phyloP scores from a whole-genome alignment of 441 rosid species.

The Pelargonium australe region DNA sequence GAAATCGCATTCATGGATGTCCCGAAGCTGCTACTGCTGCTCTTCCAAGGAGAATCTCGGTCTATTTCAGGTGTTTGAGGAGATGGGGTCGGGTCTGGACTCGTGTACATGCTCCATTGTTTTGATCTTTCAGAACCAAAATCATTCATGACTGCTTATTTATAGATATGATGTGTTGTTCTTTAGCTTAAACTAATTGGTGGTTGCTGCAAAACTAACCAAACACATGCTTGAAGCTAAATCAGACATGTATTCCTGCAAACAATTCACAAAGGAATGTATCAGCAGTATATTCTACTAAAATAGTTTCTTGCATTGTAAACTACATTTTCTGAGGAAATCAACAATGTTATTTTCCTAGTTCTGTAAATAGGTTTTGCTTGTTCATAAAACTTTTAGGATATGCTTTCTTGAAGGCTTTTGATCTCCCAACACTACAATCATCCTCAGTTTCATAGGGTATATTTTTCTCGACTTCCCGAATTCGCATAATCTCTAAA shows the following conservation, averaged over 20 bases:
- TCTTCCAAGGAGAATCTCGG: conserved; percentile 54
- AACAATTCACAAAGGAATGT: neutral
- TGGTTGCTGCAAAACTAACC: neutral
- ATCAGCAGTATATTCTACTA: neutral
- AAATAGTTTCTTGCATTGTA: neutral
- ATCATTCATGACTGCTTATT: conserved; percentile 32
- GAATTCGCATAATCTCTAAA: no score
- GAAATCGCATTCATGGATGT: conserved; percentile 61
- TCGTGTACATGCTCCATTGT: conserved; percentile 42
- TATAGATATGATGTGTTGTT: neutral
- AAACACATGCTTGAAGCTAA: conserved; percentile 9
- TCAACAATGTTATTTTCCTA: no score
- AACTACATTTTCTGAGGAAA: no score
- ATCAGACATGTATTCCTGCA: neutral
- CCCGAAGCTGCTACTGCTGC: conserved; percentile 24
- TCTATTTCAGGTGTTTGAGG: conserved; percentile 26
- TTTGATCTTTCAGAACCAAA: conserved; percentile 47
- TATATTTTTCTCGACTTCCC: no score
- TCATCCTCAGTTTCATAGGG: no score
- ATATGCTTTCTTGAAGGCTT: no score
- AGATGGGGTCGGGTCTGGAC: conserved; percentile 43
- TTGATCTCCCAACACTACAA: no score
- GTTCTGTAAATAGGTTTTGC: no score
- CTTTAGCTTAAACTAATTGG: neutral
- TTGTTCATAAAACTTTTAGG: no score